Percentiles rank a stretch among this genome's conserved stretches.
phyloP scores from a whole-genome alignment of 2,329 filamentous ascomycete species.

The Immersiporthe knoxdaviesiana region DNA sequence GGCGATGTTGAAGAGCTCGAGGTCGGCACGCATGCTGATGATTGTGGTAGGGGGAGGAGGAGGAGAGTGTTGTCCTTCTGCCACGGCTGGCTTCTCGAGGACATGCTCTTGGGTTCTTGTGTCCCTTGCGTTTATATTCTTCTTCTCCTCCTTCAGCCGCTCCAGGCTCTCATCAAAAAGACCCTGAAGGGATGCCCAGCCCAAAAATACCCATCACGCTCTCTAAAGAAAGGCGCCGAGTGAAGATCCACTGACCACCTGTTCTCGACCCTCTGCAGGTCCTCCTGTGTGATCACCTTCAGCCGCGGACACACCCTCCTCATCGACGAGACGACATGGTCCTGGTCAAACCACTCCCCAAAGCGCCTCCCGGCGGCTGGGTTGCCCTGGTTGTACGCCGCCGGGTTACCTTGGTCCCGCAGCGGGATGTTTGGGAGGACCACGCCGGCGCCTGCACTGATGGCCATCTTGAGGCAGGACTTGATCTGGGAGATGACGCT shows the following conservation, averaged over 20 bases:
- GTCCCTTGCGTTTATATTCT: not conserved
- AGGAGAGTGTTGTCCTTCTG: constrained; percentile 14
- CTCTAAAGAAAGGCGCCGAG: constrained; percentile 34
- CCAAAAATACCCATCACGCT: constrained; percentile 39
- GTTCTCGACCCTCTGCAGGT: constrained; percentile 34
- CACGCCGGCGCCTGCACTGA: constrained; percentile 38
- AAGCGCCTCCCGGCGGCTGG: constrained; percentile 38
- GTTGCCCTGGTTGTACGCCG: constrained; percentile 40
- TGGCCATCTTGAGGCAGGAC: constrained; percentile 42
- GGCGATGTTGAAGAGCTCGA: constrained; percentile 39
- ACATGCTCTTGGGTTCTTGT: not conserved
- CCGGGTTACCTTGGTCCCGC: constrained; percentile 37
- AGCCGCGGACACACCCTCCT: constrained; percentile 38
- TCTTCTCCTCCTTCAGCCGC: constrained; percentile 20
- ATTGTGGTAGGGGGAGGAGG: constrained; percentile 34
- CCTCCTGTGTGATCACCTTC: constrained; percentile 37
- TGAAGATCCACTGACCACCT: constrained; percentile 33
- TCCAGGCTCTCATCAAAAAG: constrained; percentile 35
- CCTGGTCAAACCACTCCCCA: constrained; percentile 41
- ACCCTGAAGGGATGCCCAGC: constrained; percentile 36
- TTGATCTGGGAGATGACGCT: constrained; percentile 41
- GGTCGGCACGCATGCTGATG: constrained; percentile 36
- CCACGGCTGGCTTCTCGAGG: not conserved
- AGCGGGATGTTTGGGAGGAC: constrained; percentile 41
- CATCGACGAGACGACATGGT: constrained; percentile 36